Evolutionary conservation across 306 rosid genomes (phyloP), one percentile per base, ranked within the genome.

Genomic region (Crotalaria pallida): DNA sequence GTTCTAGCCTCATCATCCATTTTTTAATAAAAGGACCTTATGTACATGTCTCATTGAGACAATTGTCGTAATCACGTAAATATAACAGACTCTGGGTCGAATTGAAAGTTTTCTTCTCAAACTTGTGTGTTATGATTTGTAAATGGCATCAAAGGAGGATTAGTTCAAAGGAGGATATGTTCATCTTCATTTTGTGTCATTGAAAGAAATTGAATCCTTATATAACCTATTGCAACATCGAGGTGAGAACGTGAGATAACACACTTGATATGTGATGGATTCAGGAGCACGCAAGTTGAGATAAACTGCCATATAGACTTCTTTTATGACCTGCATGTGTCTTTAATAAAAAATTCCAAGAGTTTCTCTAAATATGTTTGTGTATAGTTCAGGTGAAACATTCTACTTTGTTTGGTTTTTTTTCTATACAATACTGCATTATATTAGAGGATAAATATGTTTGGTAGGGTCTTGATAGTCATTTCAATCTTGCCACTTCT

Each of bases 311-410:
- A 5, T n/a, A 53, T 5, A 23, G 13, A 56, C 5, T 26, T 53
- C 2, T 53, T 62, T 13, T 45, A 27, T 34, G 31, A 34, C 26
- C 52, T 76, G 3, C 58, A 41, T 18, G 9, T 57, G 45, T 56
- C 2, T 21, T 2, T 36, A 48, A 33, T n/a, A n/a, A n/a, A 17
- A 23, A 10, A 29, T 48, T 47, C 4, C 45, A 13, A 8, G 22
- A 8, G 65, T 73, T 40, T 73, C 58, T 63, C 24, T 16, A 10
- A 43, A 61, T 57, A 50, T 33, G 7, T 3, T 18, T 59, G 40
- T 76, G 65, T 56, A 36, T 31, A 24, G 8, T 78, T 78, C 64
- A 9, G 13, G 17, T 22, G 26, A 55, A 64, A 64, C 41, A 60
- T 51, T 48, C 51, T 49, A 50, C 70, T 38, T 50, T 44, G 19